phyloP scores from a whole-genome alignment of 495 filamentous ascomycete genomes.

The Aspergillus sparsus region DNA sequence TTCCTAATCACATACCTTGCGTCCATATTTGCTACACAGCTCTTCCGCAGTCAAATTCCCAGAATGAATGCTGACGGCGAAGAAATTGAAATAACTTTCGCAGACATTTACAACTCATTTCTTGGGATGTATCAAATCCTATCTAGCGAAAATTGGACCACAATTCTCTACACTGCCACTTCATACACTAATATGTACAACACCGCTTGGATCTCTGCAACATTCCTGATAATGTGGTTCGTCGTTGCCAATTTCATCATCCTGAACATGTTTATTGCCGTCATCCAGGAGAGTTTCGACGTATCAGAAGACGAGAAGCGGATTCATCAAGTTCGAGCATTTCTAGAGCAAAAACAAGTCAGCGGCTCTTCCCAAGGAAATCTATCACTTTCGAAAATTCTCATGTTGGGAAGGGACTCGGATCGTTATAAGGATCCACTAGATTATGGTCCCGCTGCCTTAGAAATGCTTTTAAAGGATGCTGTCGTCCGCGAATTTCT shows the following conservation, averaged over 20 bases:
- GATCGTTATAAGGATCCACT: constrained; percentile 73
- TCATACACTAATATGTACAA: constrained; percentile 57
- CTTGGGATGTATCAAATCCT: constrained; percentile 97
- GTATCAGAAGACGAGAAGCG: constrained; percentile 99
- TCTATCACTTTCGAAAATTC: constrained; percentile 83
- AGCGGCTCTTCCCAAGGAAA: constrained; percentile 65
- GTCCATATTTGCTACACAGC: constrained; percentile 89
- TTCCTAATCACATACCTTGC: constrained; percentile 93
- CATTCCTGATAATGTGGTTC: constrained; percentile 94
- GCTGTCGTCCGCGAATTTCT: constrained; percentile 93
- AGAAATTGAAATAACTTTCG: constrained; percentile 70
- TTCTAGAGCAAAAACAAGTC: constrained; percentile 88
- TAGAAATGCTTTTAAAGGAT: constrained; percentile 95
- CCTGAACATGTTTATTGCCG: constrained; percentile 99
- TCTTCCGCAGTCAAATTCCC: constrained; percentile 86
- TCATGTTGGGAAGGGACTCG: constrained; percentile 69
- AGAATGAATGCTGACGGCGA: constrained; percentile 54
- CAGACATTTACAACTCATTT: constrained; percentile 91
- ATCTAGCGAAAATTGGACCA: constrained; percentile 97
- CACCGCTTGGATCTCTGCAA: constrained; percentile 91
- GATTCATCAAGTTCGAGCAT: constrained; percentile 89
- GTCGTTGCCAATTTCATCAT: constrained; percentile 94
- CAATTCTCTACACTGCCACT: constrained; percentile 80
- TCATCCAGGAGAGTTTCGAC: constrained; percentile 99
- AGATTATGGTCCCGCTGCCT: constrained; percentile 81